A percentile compares a stretch with the other conserved stretches of the same genome.
These are phyloP conservation scores for Rhizopogon rudus DNA, from an alignment of 768 basidiomycete genomes.

Conservation along the genomic window DNA sequence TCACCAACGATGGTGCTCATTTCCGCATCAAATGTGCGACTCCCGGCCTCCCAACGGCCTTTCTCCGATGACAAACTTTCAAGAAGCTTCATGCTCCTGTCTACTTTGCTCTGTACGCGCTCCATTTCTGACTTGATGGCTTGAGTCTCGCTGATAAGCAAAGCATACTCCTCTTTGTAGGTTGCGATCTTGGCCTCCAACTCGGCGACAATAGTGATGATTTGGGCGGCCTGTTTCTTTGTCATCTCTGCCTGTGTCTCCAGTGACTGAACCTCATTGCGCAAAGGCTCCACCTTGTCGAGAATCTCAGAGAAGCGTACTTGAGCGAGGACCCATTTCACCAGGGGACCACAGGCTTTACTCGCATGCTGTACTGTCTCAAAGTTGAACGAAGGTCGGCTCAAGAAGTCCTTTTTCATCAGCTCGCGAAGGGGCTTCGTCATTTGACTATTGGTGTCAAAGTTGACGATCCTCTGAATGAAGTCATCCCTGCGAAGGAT, in stretches of 20 bases:
- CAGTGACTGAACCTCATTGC: constrained; percentile 90
- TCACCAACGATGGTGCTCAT: constrained; percentile 99
- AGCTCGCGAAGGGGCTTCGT: constrained; percentile 81
- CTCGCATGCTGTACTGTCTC: constrained; percentile 94
- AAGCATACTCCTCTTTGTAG: constrained; percentile 97
- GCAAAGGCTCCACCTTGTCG: constrained; percentile 93
- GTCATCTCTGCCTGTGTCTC: constrained; percentile 93
- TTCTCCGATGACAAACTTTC: constrained; percentile 94
- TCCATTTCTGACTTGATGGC: constrained; percentile 98
- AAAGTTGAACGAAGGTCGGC: constrained; percentile 87
- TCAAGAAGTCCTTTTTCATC: constrained; percentile 93
- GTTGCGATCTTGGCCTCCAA: constrained; percentile 87
- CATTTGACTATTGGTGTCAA: constrained; percentile 90
- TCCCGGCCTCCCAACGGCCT: constrained; percentile 90
- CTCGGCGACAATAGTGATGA: constrained; percentile 88
- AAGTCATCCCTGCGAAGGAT: constrained; percentile 97
- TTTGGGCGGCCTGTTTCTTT: constrained; percentile 86
- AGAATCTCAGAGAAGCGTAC: constrained; percentile 96
- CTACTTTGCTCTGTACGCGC: constrained; percentile 93
- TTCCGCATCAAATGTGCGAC: constrained; percentile 92
- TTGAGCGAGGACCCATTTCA: constrained; percentile 98
- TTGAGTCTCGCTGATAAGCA: constrained; percentile 94
- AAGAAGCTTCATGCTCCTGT: constrained; percentile 92
- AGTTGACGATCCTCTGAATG: constrained; percentile 92
- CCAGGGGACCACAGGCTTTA: constrained; percentile 95